Evolutionary conservation across 768 basidiomycete species (phyloP), one percentile per base, ranked within the genome.

Genomic region (Strobilomyces dryophilus): DNA sequence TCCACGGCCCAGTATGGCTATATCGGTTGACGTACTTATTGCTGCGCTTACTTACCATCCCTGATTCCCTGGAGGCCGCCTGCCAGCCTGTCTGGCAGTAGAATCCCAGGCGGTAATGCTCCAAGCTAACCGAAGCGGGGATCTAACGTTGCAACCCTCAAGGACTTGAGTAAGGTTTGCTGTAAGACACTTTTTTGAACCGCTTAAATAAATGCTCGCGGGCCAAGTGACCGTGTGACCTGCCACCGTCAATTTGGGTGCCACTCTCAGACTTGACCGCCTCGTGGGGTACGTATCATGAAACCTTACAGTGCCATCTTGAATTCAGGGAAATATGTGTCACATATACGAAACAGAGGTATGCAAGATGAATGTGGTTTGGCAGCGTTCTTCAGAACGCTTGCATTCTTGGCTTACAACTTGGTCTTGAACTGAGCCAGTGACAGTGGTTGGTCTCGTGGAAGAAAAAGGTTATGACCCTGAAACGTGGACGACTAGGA

Each of bases 371-470:
- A 11, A 42, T 26, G 41, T 45, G 41, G 21, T 2, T 21, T 31
- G 12, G 34, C 10, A 14, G 21, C 47, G 42, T 41, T 45, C 36
- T 24, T 27, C 10, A 27, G 39, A 21, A 47, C 42, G 40, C 35
- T 39, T n/a, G 37, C 27, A 40, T 4, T 18, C 32, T 37, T 44
- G 15, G 11, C 52, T 34, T 55, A 61, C 42, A 59, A 47, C 49
- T 54, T 62, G 34, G 63, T 54, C 32, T 57, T 61, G 59, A 65
- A 63, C 41, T 66, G 59, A 0, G 62, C 67, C 24, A 70, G 61
- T 45, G 56, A 53, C 48, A 71, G 55, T 7, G 64, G 69, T 55
- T 71, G 61, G 53, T 71, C 68, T 68, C n/a, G 32, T 18, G n/a
- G 41, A 44, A 54, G 14, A 31, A 29, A 31, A 49, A 32, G 11